phyloP scores from a whole-genome alignment of 129 eudicot genomes.

The Artemisia argyi region DNA sequence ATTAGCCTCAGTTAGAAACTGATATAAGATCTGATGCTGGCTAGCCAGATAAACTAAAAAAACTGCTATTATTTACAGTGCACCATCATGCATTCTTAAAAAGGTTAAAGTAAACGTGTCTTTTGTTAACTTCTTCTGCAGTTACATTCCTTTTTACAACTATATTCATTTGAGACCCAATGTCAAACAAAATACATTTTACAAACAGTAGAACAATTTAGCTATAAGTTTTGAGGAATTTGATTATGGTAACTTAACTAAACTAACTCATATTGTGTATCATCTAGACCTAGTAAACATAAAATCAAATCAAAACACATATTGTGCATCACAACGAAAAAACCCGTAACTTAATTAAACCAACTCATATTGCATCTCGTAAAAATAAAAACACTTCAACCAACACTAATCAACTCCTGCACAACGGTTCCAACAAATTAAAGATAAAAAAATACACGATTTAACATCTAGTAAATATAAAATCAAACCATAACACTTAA shows the following conservation, averaged over 20 bases:
- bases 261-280: no score
- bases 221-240: not conserved
- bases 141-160: not conserved
- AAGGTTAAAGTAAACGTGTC: not conserved
- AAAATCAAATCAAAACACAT: no score
- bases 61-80: no score
- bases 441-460: no score
- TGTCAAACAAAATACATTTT: not conserved
- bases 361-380: no score
- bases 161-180: constrained; percentile 16
- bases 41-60: not conserved
- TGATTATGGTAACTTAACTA: not conserved
- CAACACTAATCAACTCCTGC: no score
- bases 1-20: not conserved
- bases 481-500: not conserved
- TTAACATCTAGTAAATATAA: not conserved
- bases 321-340: no score
- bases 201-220: constrained; percentile 4
- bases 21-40: not conserved
- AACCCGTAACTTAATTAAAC: no score
- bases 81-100: constrained; percentile 10
- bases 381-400: no score
- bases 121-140: constrained; percentile 4
- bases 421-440: no score
- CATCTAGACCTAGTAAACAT: no score